Percentiles rank a stretch among this genome's conserved stretches.
These are phyloP conservation scores for Xylariales sp. DNA, from an alignment of 2,329 filamentous ascomycete genomes.

Conservation along the genomic window DNA sequence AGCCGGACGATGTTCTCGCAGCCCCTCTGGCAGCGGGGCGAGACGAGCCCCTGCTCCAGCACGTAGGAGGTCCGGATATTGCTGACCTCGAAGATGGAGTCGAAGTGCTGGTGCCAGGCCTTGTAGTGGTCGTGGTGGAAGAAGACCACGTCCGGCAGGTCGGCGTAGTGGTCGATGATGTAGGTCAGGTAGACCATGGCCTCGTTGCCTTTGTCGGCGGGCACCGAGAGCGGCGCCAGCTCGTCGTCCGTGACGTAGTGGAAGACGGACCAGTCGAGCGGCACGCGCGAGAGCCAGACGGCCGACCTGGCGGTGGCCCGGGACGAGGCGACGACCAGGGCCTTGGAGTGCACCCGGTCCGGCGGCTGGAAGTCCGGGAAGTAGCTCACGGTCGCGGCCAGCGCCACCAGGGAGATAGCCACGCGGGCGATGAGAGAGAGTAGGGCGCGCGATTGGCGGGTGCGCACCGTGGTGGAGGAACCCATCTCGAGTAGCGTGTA, in stretches of 20 bases:
- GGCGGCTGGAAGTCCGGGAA: background rate
- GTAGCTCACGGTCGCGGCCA: background rate
- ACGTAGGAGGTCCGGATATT: conserved; percentile 48
- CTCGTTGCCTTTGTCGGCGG: conserved; percentile 44
- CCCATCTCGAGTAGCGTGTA: too few relatives aligned
- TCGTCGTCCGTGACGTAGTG: conserved; percentile 3
- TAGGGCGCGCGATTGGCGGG: background rate
- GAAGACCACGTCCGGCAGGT: conserved; percentile 52
- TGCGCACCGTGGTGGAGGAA: too few relatives aligned
- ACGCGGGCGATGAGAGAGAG: background rate
- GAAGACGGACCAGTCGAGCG: conserved; percentile 5
- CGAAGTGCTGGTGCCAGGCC: conserved; percentile 56
- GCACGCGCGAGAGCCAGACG: conserved; percentile 1
- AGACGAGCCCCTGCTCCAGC: conserved; percentile 51
- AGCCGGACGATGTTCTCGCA: conserved; percentile 5
- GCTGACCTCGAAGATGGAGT: conserved; percentile 42
- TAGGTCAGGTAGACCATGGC: conserved; percentile 60
- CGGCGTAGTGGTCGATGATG: conserved; percentile 57
- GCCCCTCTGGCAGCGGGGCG: conserved; percentile 45
- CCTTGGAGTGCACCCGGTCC: background rate
- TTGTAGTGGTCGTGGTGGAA: conserved; percentile 53
- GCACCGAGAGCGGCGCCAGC: conserved; percentile 13
- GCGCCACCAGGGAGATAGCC: background rate
- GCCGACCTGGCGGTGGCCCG: background rate
- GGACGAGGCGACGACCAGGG: conserved; percentile 3